Evolutionary conservation across 805 yeast genomes (phyloP).

Genomic region (Lachancea waltii): DNA sequence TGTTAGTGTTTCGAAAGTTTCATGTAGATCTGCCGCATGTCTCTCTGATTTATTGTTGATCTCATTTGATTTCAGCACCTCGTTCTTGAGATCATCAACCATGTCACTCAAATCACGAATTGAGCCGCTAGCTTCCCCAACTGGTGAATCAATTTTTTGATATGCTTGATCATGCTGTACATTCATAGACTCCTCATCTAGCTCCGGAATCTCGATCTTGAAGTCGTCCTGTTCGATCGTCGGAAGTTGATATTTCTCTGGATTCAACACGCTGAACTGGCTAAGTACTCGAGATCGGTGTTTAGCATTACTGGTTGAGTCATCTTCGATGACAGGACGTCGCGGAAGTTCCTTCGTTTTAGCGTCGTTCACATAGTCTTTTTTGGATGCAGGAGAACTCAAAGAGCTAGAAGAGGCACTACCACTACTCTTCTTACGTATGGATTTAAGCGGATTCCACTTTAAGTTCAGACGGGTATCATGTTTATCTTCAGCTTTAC

Average conservation of each 20-base stretch:
- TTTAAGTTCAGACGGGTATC: constrained; percentile 26
- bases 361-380: neutral
- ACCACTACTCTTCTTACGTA: constrained; percentile 23
- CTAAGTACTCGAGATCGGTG: constrained; percentile 12
- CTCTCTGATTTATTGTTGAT: constrained; percentile 15
- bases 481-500: constrained; percentile 17
- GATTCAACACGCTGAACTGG: constrained; percentile 13
- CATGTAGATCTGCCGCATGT: no score
- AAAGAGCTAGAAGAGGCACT: constrained; percentile 7
- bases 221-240: constrained; percentile 20
- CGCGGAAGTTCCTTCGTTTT: neutral
- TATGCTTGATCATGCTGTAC: neutral
- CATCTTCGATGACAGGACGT: neutral
- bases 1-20: constrained; percentile 25
- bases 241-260: constrained; percentile 22
- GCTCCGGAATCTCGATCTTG: constrained; percentile 16
- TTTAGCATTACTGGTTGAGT: neutral
- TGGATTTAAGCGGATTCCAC: constrained; percentile 28
- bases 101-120: constrained; percentile 32
- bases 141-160: neutral
- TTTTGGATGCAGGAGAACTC: neutral
- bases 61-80: constrained; percentile 23
- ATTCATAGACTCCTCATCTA: neutral
- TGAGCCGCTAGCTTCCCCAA: neutral
- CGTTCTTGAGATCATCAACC: constrained; percentile 30